Percentiles rank a stretch among this genome's conserved stretches.
Evolutionary conservation across 140 eudicot genomes (phyloP).

Genomic region (Erigeron philadelphicus): DNA sequence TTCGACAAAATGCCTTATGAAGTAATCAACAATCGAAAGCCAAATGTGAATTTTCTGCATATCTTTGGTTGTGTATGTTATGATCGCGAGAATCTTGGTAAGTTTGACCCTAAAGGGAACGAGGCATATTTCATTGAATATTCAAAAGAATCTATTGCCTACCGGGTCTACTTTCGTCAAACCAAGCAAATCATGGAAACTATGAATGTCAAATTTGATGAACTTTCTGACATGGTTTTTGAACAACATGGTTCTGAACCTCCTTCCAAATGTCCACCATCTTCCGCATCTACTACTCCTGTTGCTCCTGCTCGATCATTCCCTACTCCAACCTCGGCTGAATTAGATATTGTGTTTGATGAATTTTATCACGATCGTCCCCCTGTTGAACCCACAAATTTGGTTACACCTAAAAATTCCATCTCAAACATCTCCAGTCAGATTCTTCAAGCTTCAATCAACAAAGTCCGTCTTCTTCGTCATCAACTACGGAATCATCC

Average conservation of each 20-base stretch:
- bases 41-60: not conserved
- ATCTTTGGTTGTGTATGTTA: not conserved
- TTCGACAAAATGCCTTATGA: not conserved
- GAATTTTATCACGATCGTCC: not conserved
- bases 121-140: not conserved
- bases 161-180: not conserved
- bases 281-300: no score
- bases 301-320: no score
- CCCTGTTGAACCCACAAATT: not conserved
- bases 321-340: no score
- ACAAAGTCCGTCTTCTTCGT: no score
- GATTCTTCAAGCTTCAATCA: not conserved
- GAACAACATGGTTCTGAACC: not conserved
- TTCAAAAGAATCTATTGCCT: not conserved
- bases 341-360: not conserved
- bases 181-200: not conserved
- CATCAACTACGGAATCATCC: no score
- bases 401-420: no score
- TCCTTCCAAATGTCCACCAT: no score
- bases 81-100: not conserved
- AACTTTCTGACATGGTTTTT: not conserved
- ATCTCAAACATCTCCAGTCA: not conserved
- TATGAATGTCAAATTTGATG: not conserved
- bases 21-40: not conserved
- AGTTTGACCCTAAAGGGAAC: not conserved